phyloP scores from a whole-genome alignment of 2,329 filamentous ascomycete genomes.

The Dothideomycetes sp. region DNA sequence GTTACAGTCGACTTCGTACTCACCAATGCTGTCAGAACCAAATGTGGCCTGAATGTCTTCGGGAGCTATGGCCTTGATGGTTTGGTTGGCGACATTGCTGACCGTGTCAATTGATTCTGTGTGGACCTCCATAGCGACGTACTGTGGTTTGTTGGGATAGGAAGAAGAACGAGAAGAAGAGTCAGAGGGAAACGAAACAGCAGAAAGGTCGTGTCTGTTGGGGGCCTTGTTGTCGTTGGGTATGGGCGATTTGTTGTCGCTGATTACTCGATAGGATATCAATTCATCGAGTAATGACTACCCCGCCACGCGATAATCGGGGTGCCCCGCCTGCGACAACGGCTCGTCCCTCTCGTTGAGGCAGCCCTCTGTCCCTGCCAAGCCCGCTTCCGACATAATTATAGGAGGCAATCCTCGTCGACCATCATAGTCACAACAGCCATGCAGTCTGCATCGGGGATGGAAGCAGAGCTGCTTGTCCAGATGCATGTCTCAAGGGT shows the following conservation, averaged over 20 bases:
- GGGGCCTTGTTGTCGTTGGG: too few species aligned
- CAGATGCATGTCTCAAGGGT: too few species aligned
- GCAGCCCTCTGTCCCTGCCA: conserved; percentile 1
- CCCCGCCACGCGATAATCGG: conserved; percentile 9
- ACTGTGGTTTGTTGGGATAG: background rate
- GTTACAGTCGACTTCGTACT: background rate
- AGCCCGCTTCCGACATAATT: too few species aligned
- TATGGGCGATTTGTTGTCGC: conserved; percentile 1
- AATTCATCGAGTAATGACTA: conserved; percentile 4
- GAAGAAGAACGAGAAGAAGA: background rate
- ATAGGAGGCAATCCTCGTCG: too few species aligned
- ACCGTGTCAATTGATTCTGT: conserved; percentile 11
- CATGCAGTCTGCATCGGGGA: too few species aligned
- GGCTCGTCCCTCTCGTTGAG: background rate
- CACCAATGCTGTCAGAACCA: conserved; percentile 45
- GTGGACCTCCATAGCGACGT: conserved; percentile 14
- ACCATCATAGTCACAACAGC: too few species aligned
- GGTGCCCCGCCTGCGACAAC: conserved; percentile 4
- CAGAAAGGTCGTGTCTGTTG: too few species aligned
- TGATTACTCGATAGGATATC: conserved; percentile 13
- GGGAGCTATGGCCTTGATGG: conserved; percentile 10
- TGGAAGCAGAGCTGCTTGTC: too few species aligned
- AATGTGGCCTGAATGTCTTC: conserved; percentile 44
- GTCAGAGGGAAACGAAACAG: background rate
- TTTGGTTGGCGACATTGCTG: conserved; percentile 1